Conservation (phyloP, 805 yeast species). For the Starmerella davenportii region DNA sequence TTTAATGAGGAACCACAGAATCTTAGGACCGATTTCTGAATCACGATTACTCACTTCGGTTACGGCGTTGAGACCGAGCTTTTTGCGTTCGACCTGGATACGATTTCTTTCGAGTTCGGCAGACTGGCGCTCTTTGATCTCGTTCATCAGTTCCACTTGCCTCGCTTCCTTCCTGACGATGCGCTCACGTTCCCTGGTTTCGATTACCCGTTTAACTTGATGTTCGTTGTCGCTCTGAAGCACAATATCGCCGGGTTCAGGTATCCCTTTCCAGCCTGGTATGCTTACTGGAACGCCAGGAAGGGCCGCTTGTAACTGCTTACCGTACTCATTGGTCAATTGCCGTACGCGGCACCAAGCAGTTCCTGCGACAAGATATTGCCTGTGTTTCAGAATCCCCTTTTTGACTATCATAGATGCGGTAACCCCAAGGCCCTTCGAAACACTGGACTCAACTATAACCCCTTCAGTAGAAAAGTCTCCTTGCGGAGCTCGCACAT, state of each 20-base stretch:
- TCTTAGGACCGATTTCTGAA: neutral
- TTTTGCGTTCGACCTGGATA: conserved; percentile 20
- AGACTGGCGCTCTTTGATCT: conserved; percentile 34
- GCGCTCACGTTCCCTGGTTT: conserved; percentile 40
- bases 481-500: conserved; percentile 42
- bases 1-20: conserved; percentile 41
- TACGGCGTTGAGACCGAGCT: conserved; percentile 37
- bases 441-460: conserved; percentile 69
- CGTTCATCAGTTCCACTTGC: conserved; percentile 55
- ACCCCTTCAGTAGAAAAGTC: conserved; percentile 52
- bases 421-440: conserved; percentile 64
- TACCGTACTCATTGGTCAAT: conserved; percentile 58
- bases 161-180: conserved; percentile 38
- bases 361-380: conserved; percentile 65
- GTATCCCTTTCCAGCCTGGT: conserved; percentile 86
- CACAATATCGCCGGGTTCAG: conserved; percentile 76
- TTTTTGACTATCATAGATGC: conserved; percentile 72
- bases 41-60: too few relatives aligned
- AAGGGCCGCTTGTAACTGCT: conserved; percentile 41
- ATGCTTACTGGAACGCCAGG: conserved; percentile 86
- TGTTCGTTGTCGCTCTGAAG: conserved; percentile 60
- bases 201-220: conserved; percentile 55
- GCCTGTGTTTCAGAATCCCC: conserved; percentile 57
- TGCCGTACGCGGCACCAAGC: conserved; percentile 72
- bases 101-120: conserved; percentile 25